Conservation (phyloP, 345 rosid genomes). For the Euphorbia peplus region DNA sequence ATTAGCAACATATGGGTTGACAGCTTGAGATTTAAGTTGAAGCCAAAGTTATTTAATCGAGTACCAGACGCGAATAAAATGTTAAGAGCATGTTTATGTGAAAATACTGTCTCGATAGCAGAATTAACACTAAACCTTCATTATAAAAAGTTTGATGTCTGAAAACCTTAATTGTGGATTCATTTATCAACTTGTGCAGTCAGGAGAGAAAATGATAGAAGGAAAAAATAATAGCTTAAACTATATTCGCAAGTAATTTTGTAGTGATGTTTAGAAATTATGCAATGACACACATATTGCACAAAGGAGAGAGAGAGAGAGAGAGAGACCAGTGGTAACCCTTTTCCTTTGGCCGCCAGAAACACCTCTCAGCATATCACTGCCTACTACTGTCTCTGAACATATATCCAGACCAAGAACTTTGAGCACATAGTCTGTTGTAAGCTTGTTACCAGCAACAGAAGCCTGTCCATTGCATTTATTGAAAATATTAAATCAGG, state of each 20-base stretch:
- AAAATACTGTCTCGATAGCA: neutral
- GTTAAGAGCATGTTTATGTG: neutral
- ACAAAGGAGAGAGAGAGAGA: constrained; percentile 29
- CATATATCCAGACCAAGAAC: constrained; percentile 92
- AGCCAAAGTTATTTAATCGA: neutral
- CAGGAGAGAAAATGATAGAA: neutral
- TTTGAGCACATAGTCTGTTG: constrained; percentile 77
- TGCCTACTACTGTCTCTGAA: constrained; percentile 83
- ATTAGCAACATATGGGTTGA: neutral
- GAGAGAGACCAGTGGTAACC: constrained; percentile 78
- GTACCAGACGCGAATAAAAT: neutral
- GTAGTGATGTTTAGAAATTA: neutral
- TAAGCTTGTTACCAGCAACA: constrained; percentile 64
- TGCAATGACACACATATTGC: neutral
- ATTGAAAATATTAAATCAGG: neutral
- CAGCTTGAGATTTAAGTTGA: neutral
- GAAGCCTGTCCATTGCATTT: constrained; percentile 53
- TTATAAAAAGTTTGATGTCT: neutral
- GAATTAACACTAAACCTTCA: neutral
- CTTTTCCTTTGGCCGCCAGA: constrained; percentile 95
- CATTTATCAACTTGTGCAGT: neutral
- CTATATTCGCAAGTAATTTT: neutral
- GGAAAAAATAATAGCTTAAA: neutral
- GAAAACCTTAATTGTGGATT: neutral
- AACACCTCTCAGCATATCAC: constrained; percentile 92